Conservation (phyloP, 495 filamentous ascomycete species). For the Physcia stellaris region DNA sequence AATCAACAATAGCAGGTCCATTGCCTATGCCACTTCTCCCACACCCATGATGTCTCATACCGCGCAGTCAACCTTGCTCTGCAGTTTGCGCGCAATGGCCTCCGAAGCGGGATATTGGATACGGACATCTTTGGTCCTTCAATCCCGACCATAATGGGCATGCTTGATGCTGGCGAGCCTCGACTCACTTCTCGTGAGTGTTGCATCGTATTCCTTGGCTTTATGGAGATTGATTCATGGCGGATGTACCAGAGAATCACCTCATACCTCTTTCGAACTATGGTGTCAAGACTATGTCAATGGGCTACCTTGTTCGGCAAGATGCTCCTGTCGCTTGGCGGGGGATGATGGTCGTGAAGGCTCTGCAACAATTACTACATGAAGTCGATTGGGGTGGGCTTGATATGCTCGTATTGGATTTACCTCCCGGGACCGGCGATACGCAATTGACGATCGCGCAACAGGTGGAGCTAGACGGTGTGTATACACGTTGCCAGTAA, state of each 20-base stretch:
- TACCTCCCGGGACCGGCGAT: constrained; percentile 92
- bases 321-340: constrained; percentile 85
- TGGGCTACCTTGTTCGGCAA: constrained; percentile 81
- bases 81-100: constrained; percentile 65
- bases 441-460: constrained; percentile 88
- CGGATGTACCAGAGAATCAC: constrained; percentile 46
- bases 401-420: constrained; percentile 77
- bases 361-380: constrained; percentile 85
- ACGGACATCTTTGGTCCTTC: constrained; percentile 95
- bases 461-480: constrained; percentile 71
- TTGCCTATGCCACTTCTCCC: neutral
- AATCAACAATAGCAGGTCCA: constrained; percentile 78
- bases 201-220: too few relatives aligned
- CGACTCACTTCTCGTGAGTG: constrained; percentile 51
- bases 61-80: constrained; percentile 69
- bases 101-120: constrained; percentile 77
- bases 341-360: constrained; percentile 95
- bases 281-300: constrained; percentile 93
- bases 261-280: constrained; percentile 87
- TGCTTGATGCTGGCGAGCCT: constrained; percentile 62
- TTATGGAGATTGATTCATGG: neutral
- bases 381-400: constrained; percentile 79
- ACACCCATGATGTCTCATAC: constrained; percentile 1
- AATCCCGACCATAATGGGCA: constrained; percentile 77
- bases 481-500: neutral